Base-by-base conservation (phyloP, 2,329 filamentous ascomycete species). In the Paradendryphiella salina region DNA sequence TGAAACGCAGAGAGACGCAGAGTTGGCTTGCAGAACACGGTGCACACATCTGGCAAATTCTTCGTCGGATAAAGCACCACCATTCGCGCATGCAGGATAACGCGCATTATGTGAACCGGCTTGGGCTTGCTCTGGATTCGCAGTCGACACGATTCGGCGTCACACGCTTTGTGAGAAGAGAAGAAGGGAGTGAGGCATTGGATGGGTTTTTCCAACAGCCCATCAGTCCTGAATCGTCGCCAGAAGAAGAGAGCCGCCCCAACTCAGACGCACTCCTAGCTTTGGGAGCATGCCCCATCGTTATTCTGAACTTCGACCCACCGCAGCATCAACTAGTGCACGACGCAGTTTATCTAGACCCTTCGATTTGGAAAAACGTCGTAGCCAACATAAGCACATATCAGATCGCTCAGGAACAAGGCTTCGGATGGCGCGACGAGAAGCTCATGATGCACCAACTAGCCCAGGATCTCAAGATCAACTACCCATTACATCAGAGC, bases 341-440 rank as follows among this genome's bases (percentile, higher is more conserved):
- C 5, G 1, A 23, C 9, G 14, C 7, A n/a, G 31, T 48, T 8
- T 1, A n/a, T 3, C 8, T 34, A 5, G n/a, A 31, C 11, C 23
- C 31, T 17, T 23, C 15, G 0, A 21, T 31, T 4, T 34, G 31
- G 38, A 7, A 36, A 2, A 41, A 41, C 14, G 11, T 36, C 11
- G 37, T 48, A 15, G 32, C 45, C 15, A 48, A 29, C 2, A 48
- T 48, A 14, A 48, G 2, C 31, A 41, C 37, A 7, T 15, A 29
- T 15, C 17, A 18, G n/a, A 41, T 48, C 21, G 37, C 32, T 17
- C 23, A 7, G 13, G 45, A 41, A 15, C 15, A 13, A 35, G 17
- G 31, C 23, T 20, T 29, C 31, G 21, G n/a, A 4, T 48, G 45
- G 45, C 21, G 37, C 21, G 32, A 14, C 11, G 21, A 28, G 8